Base-by-base conservation (phyloP, 176 grass and related monocot genomes). In the Cenchrus fungigraminus region DNA sequence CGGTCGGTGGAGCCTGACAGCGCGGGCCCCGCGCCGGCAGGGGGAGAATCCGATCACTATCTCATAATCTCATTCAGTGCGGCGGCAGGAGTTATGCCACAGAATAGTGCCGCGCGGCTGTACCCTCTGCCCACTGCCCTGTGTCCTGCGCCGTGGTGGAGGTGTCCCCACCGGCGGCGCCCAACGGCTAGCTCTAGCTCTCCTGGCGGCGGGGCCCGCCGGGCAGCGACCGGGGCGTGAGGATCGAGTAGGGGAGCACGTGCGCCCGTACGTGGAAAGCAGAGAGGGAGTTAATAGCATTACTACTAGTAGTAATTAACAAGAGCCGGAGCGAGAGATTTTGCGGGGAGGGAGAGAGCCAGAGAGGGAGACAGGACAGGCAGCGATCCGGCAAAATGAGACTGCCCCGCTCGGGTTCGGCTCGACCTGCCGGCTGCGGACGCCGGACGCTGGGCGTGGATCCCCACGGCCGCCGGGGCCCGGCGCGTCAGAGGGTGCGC, bases 121-220 rank as follows among this genome's bases (percentile, higher is more conserved):
- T 54, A 89, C 71, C 19, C 46, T 65, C 34, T 34, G 34, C 71
- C 19, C 46, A 56, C 34, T 34, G 34, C 43, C 28, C 73, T 4
- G 8, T 73, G 57, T 40, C 28, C 43, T 70, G 71, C n/a, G 58
- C 68, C 17, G 82, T 49, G 68, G 14, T n/a, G 56, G 7, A 6
- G 7, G 8, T 8, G 45, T 25, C 64, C 53, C 28, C 51, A 29
- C 47, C 51, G 0, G 7, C 3, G 75, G 8, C 3, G 75, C 58
- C 75, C 76, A 91, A 91, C 89, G 89, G 89, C 89, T 87, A 86
- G 50, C 79, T 79, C 37, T 40, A 40, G 37, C 37, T 4, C 4
- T 50, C 77, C 20, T 9, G 71, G 63, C 25, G 45, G 78, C 15
- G 43, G 67, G 55, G 15, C 79, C 79, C 19, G 45, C 40, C 25